A percentile compares a stretch with the other conserved stretches of the same genome.
Evolutionary conservation across 805 yeast genomes (phyloP).

Genomic region (Candida namnaoensis): DNA sequence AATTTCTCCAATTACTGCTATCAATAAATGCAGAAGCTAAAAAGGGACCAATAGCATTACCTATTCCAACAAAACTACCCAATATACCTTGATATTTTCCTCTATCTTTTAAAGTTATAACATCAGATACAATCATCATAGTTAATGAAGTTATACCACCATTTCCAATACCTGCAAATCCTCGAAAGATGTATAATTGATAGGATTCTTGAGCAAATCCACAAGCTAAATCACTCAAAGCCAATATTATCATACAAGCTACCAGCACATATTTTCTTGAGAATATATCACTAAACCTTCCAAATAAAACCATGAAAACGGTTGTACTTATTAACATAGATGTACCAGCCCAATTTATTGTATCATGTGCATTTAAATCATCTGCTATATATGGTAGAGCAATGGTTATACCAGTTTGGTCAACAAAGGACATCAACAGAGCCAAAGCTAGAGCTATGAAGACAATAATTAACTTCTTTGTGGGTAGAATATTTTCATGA

Average conservation of each 20-base stretch:
- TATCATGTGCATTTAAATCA: slow-evolving; percentile 32
- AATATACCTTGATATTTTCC: slow-evolving; percentile 51
- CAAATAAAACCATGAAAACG: slow-evolving; percentile 42
- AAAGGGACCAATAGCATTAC: slow-evolving; percentile 35
- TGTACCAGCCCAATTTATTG: slow-evolving; percentile 52
- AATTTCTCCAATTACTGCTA: slow-evolving; percentile 28
- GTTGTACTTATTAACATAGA: slow-evolving; percentile 41
- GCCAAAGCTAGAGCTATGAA: background rate
- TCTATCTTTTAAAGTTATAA: slow-evolving; percentile 42
- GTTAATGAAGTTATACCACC: slow-evolving; percentile 44
- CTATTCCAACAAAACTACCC: slow-evolving; percentile 40
- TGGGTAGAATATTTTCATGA: background rate
- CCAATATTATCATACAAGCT: slow-evolving; percentile 27
- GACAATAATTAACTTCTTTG: background rate
- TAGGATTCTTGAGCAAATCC: slow-evolving; percentile 41
- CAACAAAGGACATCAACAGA: background rate
- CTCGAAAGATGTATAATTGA: slow-evolving; percentile 42
- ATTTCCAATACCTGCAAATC: slow-evolving; percentile 46
- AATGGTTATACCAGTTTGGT: background rate
- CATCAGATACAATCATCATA: slow-evolving; percentile 46
- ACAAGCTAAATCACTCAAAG: slow-evolving; percentile 38
- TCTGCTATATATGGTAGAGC: slow-evolving; percentile 23
- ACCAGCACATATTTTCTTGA: slow-evolving; percentile 39
- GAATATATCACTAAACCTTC: slow-evolving; percentile 47
- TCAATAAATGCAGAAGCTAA: slow-evolving; percentile 30